Evolutionary conservation across 2,329 filamentous ascomycete genomes (phyloP).

Genomic region (Acarospora socialis): DNA sequence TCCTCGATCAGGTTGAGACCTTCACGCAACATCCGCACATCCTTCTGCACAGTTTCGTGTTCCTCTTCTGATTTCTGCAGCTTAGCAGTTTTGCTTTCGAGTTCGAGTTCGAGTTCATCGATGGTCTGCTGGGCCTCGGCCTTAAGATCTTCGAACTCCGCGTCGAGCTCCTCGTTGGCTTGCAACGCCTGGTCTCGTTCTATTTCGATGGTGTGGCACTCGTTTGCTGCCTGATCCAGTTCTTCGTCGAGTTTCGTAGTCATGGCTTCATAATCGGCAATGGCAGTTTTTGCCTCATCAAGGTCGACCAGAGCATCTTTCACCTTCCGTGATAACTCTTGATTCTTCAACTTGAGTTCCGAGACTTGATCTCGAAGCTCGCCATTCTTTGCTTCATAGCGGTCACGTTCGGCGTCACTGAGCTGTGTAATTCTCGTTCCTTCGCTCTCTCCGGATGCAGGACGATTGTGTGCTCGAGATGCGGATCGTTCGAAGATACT

Average conservation of each 20-base stretch:
- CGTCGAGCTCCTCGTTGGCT: constrained; percentile 51
- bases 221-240: constrained; percentile 62
- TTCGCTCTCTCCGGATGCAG: constrained; percentile 60
- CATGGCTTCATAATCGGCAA: constrained; percentile 44
- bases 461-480: constrained; percentile 63
- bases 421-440: constrained; percentile 48
- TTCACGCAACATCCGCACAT: constrained; percentile 86
- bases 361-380: constrained; percentile 77
- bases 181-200: constrained; percentile 78
- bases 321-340: constrained; percentile 71
- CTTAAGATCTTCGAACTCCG: constrained; percentile 37
- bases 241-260: constrained; percentile 60
- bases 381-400: constrained; percentile 70
- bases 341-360: constrained; percentile 73
- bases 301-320: constrained; percentile 69
- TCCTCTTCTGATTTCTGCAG: constrained; percentile 65
- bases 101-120: constrained; percentile 45
- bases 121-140: constrained; percentile 46
- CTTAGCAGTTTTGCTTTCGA: constrained; percentile 58
- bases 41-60: constrained; percentile 78
- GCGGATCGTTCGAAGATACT: constrained; percentile 91
- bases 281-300: constrained; percentile 53
- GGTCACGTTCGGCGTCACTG: constrained; percentile 69
- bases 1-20: constrained; percentile 78
- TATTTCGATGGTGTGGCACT: constrained; percentile 61